These are phyloP conservation scores for Digitaria exilis DNA, from an alignment of 202 grass and related monocot genomes.

Conservation along the genomic window DNA sequence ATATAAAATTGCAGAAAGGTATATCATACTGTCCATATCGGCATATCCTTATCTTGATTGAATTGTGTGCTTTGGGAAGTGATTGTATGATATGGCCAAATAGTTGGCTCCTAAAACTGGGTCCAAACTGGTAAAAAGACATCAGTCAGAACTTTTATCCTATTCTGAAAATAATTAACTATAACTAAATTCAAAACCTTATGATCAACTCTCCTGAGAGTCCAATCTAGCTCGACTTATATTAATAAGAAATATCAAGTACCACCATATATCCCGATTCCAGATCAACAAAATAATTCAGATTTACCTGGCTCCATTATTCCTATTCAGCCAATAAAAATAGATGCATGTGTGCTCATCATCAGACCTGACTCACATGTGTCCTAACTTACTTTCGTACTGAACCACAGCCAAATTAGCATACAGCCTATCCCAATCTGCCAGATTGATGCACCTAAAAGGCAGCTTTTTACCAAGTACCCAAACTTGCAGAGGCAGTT, in stretches of 20 bases:
- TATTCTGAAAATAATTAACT: background rate
- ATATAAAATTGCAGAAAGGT: background rate
- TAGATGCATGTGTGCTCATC: background rate
- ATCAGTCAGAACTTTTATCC: background rate
- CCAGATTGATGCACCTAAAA: constrained; percentile 25
- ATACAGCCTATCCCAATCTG: constrained; percentile 2
- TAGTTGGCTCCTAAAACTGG: background rate
- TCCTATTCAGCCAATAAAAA: background rate
- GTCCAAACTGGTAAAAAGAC: background rate
- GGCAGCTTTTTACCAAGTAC: background rate
- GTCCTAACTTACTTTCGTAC: background rate
- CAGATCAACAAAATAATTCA: background rate
- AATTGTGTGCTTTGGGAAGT: background rate
- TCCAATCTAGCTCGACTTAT: background rate
- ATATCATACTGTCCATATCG: background rate
- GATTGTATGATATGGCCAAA: background rate
- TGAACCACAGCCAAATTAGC: background rate
- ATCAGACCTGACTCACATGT: background rate
- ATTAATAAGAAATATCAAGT: background rate
- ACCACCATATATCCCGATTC: background rate
- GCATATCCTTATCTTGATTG: background rate
- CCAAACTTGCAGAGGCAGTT: background rate
- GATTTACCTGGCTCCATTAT: background rate
- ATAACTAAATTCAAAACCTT: background rate
- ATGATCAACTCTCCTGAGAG: background rate